Percentiles rank a stretch among this genome's conserved stretches.
phyloP scores from a whole-genome alignment of 306 rosid species.

The Vigna reflexopilosa region DNA sequence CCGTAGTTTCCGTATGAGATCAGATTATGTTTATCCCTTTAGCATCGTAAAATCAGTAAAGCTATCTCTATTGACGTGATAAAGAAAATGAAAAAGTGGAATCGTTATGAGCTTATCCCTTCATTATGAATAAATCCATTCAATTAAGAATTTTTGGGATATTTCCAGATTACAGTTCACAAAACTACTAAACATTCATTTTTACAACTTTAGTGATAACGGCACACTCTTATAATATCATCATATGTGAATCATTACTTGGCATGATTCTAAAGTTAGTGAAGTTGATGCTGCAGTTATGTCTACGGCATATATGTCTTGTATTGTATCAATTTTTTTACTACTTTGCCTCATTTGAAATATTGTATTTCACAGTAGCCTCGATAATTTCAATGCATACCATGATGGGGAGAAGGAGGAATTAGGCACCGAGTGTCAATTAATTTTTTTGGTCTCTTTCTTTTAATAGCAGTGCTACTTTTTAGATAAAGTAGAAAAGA shows the following conservation, averaged over 20 bases:
- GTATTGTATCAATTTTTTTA: neutral
- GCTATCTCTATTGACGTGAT: neutral
- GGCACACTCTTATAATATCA: too few relatives aligned
- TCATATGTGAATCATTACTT: too few relatives aligned
- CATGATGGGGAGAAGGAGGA: neutral
- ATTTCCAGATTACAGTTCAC: neutral
- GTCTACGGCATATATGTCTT: neutral
- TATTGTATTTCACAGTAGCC: neutral
- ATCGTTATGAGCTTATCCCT: neutral
- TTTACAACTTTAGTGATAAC: too few relatives aligned
- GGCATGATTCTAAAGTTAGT: too few relatives aligned
- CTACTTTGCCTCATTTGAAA: neutral
- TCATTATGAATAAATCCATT: neutral
- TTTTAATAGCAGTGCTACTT: too few relatives aligned
- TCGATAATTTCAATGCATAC: neutral
- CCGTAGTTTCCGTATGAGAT: too few relatives aligned
- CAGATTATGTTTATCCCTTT: neutral
- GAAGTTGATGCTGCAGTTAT: neutral
- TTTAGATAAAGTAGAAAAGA: too few relatives aligned
- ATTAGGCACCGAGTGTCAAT: neutral
- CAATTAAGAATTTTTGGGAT: neutral
- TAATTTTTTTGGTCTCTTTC: neutral
- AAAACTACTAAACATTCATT: neutral
- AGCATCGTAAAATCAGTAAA: neutral
- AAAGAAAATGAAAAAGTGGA: neutral